Evolutionary conservation across 2,329 filamentous ascomycete genomes (phyloP), one percentile per base, ranked within the genome.

Genomic region (Sporothrix inflata): DNA sequence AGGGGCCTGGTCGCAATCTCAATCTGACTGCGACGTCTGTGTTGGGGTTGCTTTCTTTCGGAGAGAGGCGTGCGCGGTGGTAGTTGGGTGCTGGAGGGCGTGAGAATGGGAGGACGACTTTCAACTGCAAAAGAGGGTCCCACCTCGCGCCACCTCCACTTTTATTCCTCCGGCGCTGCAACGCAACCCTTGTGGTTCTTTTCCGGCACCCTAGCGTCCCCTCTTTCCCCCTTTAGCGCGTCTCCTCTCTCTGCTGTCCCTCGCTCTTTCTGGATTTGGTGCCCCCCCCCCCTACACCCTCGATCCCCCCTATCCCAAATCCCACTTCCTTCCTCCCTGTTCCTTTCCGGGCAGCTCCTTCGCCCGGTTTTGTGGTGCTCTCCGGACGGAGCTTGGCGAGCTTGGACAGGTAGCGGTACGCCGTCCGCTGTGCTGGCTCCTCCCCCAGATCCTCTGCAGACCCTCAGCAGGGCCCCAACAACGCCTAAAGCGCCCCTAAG

Each of bases 151-250:
- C 66, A 42, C 60, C 38, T 65, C 66, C 66, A 69, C 66, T 69
- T 34, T 40, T 51, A 38, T 55, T 55, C 66, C 49, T 42, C 47
- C 66, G 45, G 45, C 65, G 65, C 65, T 67, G 65, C 65, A 51
- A 67, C 65, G 65, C 65, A 24, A 51, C 45, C 63, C 63, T 66
- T 30, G 65, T 51, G 45, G 65, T 40, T 55, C 49, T 55, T 51
- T 57, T 69, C 66, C 66, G 66, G 30, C 47, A 19, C 66, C 47
- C 47, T 69, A 69, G 66, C 49, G 66, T 55, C 66, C 49, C 49
- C 66, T 42, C 65, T 27, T 40, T 51, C 34, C 27, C 24, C 65
- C 8, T 45, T 40, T 65, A 45, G 60, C 38, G 60, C 21, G 60
- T 65, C 60, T 16, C 38, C 38, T 42, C 21, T 65, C 19, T 16